Percentiles rank a stretch among this genome's conserved stretches.
These are phyloP conservation scores for Cryptococcus sp. DNA, from an alignment of 1,284 basidiomycete genomes.

Conservation along the genomic window DNA sequence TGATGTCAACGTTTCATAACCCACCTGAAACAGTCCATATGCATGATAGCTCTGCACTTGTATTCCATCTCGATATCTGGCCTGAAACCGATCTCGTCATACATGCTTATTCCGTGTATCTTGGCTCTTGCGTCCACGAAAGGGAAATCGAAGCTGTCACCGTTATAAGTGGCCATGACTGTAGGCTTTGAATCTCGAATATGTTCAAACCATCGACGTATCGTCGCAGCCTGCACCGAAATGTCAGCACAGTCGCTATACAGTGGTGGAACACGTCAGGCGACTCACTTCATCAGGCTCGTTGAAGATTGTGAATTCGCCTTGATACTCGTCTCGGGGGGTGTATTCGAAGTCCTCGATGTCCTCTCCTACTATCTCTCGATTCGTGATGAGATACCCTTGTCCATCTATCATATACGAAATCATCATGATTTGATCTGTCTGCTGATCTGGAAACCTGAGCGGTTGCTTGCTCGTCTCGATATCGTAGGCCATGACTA, in stretches of 20 bases:
- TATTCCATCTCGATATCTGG: constrained; percentile 93
- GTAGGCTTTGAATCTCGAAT: constrained; percentile 91
- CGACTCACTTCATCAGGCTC: constrained; percentile 86
- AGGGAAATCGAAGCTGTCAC: constrained; percentile 99
- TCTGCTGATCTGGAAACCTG: constrained; percentile 94
- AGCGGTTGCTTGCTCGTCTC: constrained; percentile 98
- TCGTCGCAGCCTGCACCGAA: constrained; percentile 66
- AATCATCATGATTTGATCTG: constrained; percentile 99
- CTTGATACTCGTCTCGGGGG: constrained; percentile 96
- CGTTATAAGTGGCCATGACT: constrained; percentile 98
- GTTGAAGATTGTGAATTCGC: constrained; percentile 95
- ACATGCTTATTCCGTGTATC: constrained; percentile 93
- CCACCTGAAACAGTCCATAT: constrained; percentile 96
- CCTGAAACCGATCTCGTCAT: constrained; percentile 88
- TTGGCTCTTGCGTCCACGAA: constrained; percentile 89
- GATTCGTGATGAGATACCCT: constrained; percentile 95
- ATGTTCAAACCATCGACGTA: constrained; percentile 89
- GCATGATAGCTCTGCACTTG: constrained; percentile 89
- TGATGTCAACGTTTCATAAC: constrained; percentile 13
- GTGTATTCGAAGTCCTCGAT: constrained; percentile 99
- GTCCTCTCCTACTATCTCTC: constrained; percentile 95
- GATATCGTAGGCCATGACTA: constrained; percentile 99
- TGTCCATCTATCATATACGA: constrained; percentile 65
- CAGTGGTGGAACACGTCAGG: background rate
- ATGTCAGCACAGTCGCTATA: background rate